phyloP scores from a whole-genome alignment of 2,329 filamentous ascomycete genomes.

The Aspergillus costaricaensis region DNA sequence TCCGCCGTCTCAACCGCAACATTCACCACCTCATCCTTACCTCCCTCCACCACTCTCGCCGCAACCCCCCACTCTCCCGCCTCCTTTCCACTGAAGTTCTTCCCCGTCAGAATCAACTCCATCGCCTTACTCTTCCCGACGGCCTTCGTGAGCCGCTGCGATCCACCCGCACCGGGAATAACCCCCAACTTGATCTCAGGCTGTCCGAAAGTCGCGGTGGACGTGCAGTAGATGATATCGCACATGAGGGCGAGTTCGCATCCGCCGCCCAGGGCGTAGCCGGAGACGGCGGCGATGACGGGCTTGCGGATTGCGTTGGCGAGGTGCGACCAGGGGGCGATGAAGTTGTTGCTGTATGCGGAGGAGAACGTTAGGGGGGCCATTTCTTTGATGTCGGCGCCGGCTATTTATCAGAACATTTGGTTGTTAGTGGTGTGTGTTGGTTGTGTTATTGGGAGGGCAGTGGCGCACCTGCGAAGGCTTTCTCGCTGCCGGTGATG shows the following conservation, averaged over 20 bases:
- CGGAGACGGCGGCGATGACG: conserved; percentile 89
- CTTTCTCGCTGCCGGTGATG: conserved; percentile 83
- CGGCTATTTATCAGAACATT: conserved; percentile 54
- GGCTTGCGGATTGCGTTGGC: conserved; percentile 87
- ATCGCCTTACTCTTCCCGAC: conserved; percentile 84
- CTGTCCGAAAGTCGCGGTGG: conserved; percentile 87
- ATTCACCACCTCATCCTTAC: conserved; percentile 78
- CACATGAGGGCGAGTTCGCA: conserved; percentile 98
- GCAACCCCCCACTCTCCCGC: conserved; percentile 90
- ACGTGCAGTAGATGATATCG: conserved; percentile 89
- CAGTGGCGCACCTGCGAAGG: conserved; percentile 63
- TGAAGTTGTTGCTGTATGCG: conserved; percentile 89
- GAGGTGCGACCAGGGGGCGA: conserved; percentile 89
- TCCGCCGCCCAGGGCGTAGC: conserved; percentile 90
- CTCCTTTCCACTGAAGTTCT: conserved; percentile 78
- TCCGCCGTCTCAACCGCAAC: conserved; percentile 80
- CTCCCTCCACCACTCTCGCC: conserved; percentile 72
- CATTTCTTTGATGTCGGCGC: conserved; percentile 99
- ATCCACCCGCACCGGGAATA: conserved; percentile 88
- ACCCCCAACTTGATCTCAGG: conserved; percentile 95
- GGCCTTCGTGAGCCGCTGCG: conserved; percentile 80
- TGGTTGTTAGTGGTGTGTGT: conserved; percentile 4
- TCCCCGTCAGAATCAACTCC: conserved; percentile 87
- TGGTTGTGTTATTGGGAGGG: no score
- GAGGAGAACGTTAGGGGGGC: conserved; percentile 83